Evolutionary conservation across 2,329 filamentous ascomycete genomes (phyloP).

Genomic region (Cladosporium sp.): DNA sequence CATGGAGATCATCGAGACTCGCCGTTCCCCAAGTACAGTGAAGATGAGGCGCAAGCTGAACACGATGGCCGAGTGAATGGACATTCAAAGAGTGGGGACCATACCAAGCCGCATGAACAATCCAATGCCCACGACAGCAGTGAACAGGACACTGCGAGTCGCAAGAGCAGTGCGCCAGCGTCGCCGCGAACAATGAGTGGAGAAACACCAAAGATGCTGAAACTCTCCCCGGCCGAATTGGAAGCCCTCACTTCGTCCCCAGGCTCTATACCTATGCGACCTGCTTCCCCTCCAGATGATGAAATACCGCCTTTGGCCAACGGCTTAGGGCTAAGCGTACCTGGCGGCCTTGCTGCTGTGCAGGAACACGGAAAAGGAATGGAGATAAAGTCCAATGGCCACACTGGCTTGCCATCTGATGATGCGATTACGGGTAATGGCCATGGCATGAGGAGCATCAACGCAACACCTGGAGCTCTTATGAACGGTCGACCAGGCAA

Average conservation of each 20-base stretch:
- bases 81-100: background rate
- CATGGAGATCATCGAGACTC: conserved; percentile 20
- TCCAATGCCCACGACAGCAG: background rate
- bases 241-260: conserved; percentile 57
- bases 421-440: background rate
- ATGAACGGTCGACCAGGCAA: conserved; percentile 33
- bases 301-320: conserved; percentile 28
- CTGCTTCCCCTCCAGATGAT: conserved; percentile 41
- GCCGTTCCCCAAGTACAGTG: conserved; percentile 21
- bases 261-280: conserved; percentile 53
- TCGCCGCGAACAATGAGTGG: conserved; percentile 18
- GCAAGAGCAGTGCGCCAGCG: conserved; percentile 21
- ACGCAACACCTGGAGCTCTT: conserved; percentile 28
- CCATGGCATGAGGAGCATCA: conserved; percentile 35
- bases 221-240: conserved; percentile 56
- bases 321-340: conserved; percentile 12
- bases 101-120: background rate
- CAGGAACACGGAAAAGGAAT: background rate
- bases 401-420: background rate
- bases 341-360: background rate
- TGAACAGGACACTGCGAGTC: conserved; percentile 3
- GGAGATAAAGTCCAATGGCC: background rate
- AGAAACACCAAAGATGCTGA: conserved; percentile 41
- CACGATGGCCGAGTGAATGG: background rate
- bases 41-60: background rate